Base-by-base conservation (phyloP, 2,329 filamentous ascomycete genomes). In the Drechslera avenae region DNA sequence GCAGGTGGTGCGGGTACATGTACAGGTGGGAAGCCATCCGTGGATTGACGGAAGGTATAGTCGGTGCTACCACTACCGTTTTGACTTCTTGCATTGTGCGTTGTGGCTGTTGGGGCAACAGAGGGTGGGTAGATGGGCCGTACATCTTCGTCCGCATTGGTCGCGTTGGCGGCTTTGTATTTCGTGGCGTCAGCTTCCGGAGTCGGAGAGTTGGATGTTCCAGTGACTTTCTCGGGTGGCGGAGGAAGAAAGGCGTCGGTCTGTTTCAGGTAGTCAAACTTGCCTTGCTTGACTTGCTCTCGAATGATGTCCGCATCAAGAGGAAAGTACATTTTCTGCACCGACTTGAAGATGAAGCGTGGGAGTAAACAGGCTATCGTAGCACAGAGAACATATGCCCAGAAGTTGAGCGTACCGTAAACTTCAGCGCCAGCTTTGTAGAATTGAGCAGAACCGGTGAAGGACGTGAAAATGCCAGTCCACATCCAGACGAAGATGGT, bases 51-150 rank as follows among this genome's bases (percentile, higher is more conserved):
- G 40, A 73, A 79, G 17, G 91, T 95, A 73, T 91, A 95, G 64
- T 95, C 92, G 41, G 94, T 97, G 54, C 91, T 93, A 73, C 96
- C 92, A 75, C 92, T 97, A 54, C 91, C 91, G 63, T 93, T 95
- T 69, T 96, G 90, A 65, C 90, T 94, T 62, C 85, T 81, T 42
- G 87, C 87, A 59, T 91, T 93, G 70, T 94, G 88, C 10, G 73
- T 75, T 16, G 69, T 74, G 37, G 85, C 83, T 13, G 90, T 93
- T 10, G 84, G 81, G 40, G 90, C 88, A 64, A 93, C 86, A 45
- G 92, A 96, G 12, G 93, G 91, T 41, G 93, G 90, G 75, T 97
- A 97, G 66, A 97, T 96, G 26, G 92, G 92, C 60, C 91, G 85
- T 72, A 90, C 83, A 68, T 97, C 93, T 75, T 97, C 92, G 68